Conservation (phyloP, 1,284 basidiomycete genomes). For the Moesziomyces sp. region DNA sequence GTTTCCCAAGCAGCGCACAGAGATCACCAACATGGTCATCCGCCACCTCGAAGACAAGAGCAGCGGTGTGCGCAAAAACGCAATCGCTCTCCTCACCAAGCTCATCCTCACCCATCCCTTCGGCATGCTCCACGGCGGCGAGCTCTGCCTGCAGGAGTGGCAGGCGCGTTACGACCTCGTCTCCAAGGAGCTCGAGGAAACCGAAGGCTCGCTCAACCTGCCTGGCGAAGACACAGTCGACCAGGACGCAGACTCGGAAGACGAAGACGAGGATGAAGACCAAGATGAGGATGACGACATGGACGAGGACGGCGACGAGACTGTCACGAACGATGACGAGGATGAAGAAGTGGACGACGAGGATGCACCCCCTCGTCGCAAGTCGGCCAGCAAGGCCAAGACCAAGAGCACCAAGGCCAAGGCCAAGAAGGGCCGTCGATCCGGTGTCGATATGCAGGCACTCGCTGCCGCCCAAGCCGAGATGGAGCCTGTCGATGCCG, state of each 20-base stretch:
- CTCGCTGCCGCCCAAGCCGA: conserved; percentile 54
- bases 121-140: conserved; percentile 83
- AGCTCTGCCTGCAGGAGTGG: conserved; percentile 80
- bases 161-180: conserved; percentile 74
- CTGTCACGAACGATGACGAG: conserved; percentile 14
- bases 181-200: conserved; percentile 72
- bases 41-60: conserved; percentile 90
- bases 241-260: conserved; percentile 67
- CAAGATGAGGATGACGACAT: conserved; percentile 66
- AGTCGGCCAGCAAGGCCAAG: conserved; percentile 24
- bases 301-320: conserved; percentile 58
- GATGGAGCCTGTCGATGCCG: conserved; percentile 57
- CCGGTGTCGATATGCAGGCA: conserved; percentile 67
- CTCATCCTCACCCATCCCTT: conserved; percentile 91
- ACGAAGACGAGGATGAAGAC: conserved; percentile 62
- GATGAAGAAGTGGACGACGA: conserved; percentile 21
- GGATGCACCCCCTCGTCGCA: conserved; percentile 13
- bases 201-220: conserved; percentile 57
- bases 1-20: conserved; percentile 86
- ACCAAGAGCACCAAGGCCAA: conserved; percentile 23
- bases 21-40: conserved; percentile 80
- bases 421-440: conserved; percentile 66
- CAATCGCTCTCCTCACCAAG: conserved; percentile 80
- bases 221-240: conserved; percentile 58
- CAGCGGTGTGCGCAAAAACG: conserved; percentile 84